Conservation (phyloP, 139 green algal species). For the Chlorella vulgaris region DNA sequence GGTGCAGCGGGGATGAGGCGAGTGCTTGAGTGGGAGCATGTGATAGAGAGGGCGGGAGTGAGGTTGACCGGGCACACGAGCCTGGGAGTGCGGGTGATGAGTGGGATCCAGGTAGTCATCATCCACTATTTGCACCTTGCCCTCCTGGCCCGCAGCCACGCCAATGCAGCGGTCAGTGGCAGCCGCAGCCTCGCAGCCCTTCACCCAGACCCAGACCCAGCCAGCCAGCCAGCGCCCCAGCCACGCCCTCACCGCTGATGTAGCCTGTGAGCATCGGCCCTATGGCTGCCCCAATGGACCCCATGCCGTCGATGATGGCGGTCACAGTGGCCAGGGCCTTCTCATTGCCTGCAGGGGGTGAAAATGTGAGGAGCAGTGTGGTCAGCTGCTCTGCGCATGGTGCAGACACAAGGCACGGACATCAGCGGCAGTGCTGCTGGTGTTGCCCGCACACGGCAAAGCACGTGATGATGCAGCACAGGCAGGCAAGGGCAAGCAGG, state of each 20-base stretch:
- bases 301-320: slow-evolving; percentile 98
- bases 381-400: neutral
- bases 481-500: neutral
- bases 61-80: no score
- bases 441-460: no score
- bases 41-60: no score
- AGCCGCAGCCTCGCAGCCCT: neutral
- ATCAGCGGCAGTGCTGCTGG: neutral
- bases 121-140: no score
- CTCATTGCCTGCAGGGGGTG: slow-evolving; percentile 64
- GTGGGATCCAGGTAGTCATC: no score
- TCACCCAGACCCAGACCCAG: neutral
- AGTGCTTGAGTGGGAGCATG: neutral
- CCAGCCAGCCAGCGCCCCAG: neutral
- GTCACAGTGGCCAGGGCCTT: slow-evolving; percentile 95
- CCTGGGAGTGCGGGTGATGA: no score
- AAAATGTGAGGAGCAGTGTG: neutral
- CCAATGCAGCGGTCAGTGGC: no score
- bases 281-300: slow-evolving; percentile 89
- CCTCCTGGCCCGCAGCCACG: no score
- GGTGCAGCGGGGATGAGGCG: neutral
- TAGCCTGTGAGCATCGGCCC: slow-evolving; percentile 91
- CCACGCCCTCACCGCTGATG: slow-evolving; percentile 51
- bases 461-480: no score
- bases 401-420: neutral